These are phyloP conservation scores for Neurospora sp. DNA, from an alignment of 2,329 filamentous ascomycete genomes.

Conservation along the genomic window DNA sequence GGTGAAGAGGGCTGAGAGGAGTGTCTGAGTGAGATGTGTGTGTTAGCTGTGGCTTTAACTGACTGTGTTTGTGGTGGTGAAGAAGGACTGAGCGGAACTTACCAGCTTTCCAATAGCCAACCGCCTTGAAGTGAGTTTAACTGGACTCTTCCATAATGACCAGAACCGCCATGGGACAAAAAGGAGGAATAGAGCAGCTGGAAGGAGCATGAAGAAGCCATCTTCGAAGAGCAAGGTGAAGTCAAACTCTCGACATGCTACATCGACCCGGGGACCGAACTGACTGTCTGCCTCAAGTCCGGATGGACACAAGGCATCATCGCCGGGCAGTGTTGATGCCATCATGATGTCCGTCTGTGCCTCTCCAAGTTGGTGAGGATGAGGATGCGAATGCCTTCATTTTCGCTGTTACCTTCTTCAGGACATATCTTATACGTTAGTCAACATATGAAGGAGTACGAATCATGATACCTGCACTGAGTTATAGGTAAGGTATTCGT, in stretches of 20 bases:
- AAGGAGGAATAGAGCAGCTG: conserved; percentile 7
- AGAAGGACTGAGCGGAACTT: neutral
- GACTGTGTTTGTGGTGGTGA: neutral
- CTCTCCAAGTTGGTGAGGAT: neutral
- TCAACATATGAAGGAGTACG: neutral
- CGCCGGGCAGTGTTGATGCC: neutral
- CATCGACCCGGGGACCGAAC: conserved; percentile 10
- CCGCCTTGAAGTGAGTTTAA: conserved; percentile 4
- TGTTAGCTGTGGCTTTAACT: neutral
- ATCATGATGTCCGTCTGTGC: neutral
- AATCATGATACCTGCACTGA: neutral
- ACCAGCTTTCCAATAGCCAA: conserved; percentile 8
- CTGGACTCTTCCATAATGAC: conserved; percentile 2
- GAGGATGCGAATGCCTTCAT: neutral
- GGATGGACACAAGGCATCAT: neutral
- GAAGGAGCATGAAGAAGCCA: conserved; percentile 7
- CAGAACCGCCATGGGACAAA: conserved; percentile 3
- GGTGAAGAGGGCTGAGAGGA: conserved; percentile 3
- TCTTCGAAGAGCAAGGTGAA: conserved; percentile 13
- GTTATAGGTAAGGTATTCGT: neutral
- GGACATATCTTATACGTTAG: neutral
- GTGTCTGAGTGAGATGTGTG: neutral
- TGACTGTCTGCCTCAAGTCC: conserved; percentile 5
- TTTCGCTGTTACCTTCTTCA: neutral
- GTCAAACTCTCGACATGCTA: conserved; percentile 10